Conservation (phyloP, 2,329 filamentous ascomycete genomes). For the Aspergillus sp. region DNA sequence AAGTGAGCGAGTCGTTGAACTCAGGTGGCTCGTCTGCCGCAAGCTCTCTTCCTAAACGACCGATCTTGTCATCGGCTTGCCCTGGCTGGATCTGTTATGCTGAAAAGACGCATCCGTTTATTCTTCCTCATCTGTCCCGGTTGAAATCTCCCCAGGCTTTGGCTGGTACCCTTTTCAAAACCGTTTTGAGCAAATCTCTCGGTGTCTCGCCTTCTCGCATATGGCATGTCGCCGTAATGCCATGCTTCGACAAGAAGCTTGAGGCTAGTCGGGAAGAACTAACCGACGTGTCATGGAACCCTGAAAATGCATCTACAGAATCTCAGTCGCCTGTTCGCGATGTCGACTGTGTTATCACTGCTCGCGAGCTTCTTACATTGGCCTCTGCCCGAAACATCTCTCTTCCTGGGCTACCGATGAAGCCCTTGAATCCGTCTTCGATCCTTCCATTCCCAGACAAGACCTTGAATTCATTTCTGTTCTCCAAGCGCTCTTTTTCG, state of each 20-base stretch:
- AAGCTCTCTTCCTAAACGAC: conserved; percentile 31
- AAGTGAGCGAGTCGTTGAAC: conserved; percentile 50
- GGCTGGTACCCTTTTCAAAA: conserved; percentile 85
- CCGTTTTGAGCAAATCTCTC: conserved; percentile 67
- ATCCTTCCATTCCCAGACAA: conserved; percentile 67
- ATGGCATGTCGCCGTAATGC: conserved; percentile 96
- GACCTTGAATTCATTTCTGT: conserved; percentile 67
- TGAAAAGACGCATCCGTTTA: conserved; percentile 93
- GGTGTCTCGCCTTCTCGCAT: conserved; percentile 72
- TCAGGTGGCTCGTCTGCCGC: conserved; percentile 8
- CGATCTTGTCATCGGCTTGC: conserved; percentile 75
- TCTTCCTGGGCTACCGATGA: conserved; percentile 67
- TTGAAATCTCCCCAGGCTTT: conserved; percentile 94
- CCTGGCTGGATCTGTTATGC: conserved; percentile 99
- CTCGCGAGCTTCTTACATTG: conserved; percentile 87
- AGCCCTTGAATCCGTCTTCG: conserved; percentile 44
- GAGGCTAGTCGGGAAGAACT: conserved; percentile 92
- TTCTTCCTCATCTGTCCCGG: conserved; percentile 83
- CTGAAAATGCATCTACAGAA: conserved; percentile 32
- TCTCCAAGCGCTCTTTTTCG: conserved; percentile 46
- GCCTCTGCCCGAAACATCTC: conserved; percentile 73
- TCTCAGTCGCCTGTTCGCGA: conserved; percentile 59
- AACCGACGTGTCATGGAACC: conserved; percentile 69
- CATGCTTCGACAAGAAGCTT: conserved; percentile 98
- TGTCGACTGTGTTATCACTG: conserved; percentile 97